Evolutionary conservation across 2,329 filamentous ascomycete species (phyloP).

Genomic region (Microsporum ferrugineum): DNA sequence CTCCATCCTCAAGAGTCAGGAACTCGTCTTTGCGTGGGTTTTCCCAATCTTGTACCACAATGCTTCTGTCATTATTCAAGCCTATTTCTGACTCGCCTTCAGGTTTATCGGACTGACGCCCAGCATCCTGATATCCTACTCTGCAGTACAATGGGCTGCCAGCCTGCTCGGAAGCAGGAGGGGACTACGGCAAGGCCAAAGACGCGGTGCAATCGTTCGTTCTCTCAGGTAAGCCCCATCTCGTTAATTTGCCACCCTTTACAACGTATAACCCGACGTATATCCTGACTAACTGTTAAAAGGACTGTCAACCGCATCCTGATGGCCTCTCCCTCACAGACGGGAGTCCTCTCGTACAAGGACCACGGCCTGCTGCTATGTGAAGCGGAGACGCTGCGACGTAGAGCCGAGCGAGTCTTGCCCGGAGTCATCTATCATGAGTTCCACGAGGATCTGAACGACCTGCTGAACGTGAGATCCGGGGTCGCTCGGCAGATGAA

Average conservation of each 20-base stretch:
- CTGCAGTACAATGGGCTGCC: conserved; percentile 59
- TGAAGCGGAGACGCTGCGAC: conserved; percentile 73
- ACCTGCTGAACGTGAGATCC: conserved; percentile 67
- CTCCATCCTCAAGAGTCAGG: conserved; percentile 85
- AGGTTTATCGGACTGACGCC: conserved; percentile 90
- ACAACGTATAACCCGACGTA: background rate
- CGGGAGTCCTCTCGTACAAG: conserved; percentile 73
- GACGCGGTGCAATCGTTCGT: conserved; percentile 59
- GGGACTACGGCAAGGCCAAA: conserved; percentile 53
- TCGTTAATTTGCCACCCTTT: background rate
- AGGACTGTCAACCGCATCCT: conserved; percentile 73
- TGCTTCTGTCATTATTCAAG: background rate
- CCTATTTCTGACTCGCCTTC: conserved; percentile 7
- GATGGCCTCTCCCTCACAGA: conserved; percentile 55
- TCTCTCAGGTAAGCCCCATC: conserved; percentile 51
- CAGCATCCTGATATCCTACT: conserved; percentile 75
- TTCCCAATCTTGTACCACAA: background rate
- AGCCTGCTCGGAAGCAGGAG: conserved; percentile 58
- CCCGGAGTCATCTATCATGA: conserved; percentile 66
- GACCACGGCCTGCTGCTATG: conserved; percentile 84
- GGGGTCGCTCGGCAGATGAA: conserved; percentile 67
- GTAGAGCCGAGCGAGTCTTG: conserved; percentile 55
- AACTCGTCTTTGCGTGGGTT: conserved; percentile 69
- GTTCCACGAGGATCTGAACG: conserved; percentile 77
- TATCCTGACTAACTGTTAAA: conserved; percentile 17